Base-by-base conservation (phyloP, 805 yeast species). In the Metschnikowia kunwiensis region DNA sequence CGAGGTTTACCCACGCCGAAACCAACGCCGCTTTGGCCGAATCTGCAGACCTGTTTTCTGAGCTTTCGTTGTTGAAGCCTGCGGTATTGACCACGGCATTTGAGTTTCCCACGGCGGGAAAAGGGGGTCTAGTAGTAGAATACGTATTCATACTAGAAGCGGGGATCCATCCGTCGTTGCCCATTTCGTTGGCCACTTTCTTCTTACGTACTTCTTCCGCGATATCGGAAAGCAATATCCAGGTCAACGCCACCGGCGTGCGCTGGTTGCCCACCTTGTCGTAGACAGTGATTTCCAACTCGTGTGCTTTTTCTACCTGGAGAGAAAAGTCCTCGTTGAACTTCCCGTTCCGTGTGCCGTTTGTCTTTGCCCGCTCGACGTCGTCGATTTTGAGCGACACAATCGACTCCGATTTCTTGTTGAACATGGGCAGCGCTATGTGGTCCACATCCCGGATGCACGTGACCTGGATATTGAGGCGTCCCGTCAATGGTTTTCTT, bases 161-260 rank as follows among this genome's bases (percentile, higher is more conserved):
- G 42, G 86, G 75, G 6, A 86, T 84, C 98, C 97, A 93, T 30
- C 93, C 96, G 31, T 80, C 75, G 26, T 69, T 74, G 2, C 80
- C 84, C 41, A 75, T 63, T 27, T 85, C 86, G 51, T 77, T 80
- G 30, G 54, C 54, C 15, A 86, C 89, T 52, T 86, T 87, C 58
- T 82, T 83, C 53, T 93, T 84, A 61, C 99, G 86, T 37, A 91
- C 75, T 50, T 93, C 97, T 65, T 93, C 99, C 0, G 94, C 88
- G 27, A 93, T 76, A 60, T 93, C 99, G 3, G 94, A 80, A 19
- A 93, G 70, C 24, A 91, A 75, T 18, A 91, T 72, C 98, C 98
- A 93, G 51, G 84, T 78, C 24, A 93, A 72, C 7, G 95, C 98
- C 6, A 93, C 96, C 0, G 98, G 97, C 7, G 82, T 78, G 42